phyloP scores from a whole-genome alignment of 768 basidiomycete species.

The Serpula lacrymans region DNA sequence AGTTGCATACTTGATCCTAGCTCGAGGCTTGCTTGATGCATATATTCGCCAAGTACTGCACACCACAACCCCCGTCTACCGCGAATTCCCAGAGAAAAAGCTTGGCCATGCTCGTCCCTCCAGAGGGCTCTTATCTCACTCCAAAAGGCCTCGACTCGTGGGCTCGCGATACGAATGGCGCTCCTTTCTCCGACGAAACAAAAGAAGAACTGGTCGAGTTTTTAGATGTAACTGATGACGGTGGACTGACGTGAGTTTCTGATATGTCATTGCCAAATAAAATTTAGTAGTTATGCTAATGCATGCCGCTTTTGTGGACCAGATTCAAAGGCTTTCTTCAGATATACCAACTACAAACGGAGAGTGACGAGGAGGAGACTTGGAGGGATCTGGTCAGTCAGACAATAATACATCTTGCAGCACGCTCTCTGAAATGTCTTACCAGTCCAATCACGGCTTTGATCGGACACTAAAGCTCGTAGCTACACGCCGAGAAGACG shows the following conservation, averaged over 20 bases:
- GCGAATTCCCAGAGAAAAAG: conserved; percentile 14
- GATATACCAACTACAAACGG: conserved; percentile 82
- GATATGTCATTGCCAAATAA: neutral
- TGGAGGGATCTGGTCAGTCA: conserved; percentile 72
- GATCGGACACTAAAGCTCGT: conserved; percentile 63
- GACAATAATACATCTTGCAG: neutral
- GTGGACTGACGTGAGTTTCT: conserved; percentile 63
- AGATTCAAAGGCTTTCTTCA: conserved; percentile 82
- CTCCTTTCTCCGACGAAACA: conserved; percentile 70
- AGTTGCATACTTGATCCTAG: conserved; percentile 29
- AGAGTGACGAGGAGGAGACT: conserved; percentile 81
- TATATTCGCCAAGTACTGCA: conserved; percentile 79
- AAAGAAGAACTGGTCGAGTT: conserved; percentile 77
- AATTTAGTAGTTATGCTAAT: neutral
- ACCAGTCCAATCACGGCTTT: conserved; percentile 72
- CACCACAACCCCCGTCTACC: conserved; percentile 34
- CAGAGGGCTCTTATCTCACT: conserved; percentile 53
- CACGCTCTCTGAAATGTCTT: no score
- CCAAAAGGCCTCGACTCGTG: conserved; percentile 66
- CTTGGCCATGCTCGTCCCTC: conserved; percentile 40
- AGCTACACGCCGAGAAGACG: conserved; percentile 51
- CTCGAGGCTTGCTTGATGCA: conserved; percentile 68
- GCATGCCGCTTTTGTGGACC: neutral
- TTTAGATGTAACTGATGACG: conserved; percentile 70
- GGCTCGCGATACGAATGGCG: conserved; percentile 81